A percentile compares a stretch with the other conserved stretches of the same genome.
These are phyloP conservation scores for Tulasnella sp. DNA, from an alignment of 768 basidiomycete genomes.

Conservation along the genomic window DNA sequence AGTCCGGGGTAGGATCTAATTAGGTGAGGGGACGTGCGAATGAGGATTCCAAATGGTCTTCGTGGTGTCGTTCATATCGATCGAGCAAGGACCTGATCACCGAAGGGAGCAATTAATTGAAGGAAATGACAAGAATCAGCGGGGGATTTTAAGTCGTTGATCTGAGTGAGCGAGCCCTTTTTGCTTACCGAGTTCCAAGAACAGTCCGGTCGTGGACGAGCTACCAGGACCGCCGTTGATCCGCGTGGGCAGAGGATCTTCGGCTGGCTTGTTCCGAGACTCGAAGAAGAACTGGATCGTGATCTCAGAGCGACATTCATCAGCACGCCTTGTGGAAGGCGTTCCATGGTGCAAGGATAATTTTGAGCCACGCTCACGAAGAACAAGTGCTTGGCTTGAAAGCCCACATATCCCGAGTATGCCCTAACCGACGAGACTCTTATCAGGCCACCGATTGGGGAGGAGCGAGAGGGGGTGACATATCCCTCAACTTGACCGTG, in stretches of 20 bases:
- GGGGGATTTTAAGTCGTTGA: no score
- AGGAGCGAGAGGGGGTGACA: background rate
- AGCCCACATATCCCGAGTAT: background rate
- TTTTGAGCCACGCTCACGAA: background rate
- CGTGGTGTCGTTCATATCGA: slow-evolving; percentile 28
- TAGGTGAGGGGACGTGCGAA: slow-evolving; percentile 13
- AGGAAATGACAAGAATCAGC: background rate
- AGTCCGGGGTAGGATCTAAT: no score
- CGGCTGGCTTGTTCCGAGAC: slow-evolving; percentile 45
- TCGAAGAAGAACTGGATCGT: slow-evolving; percentile 67
- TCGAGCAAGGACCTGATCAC: slow-evolving; percentile 52
- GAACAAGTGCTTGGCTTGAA: background rate
- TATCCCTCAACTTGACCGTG: background rate
- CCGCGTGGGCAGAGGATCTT: slow-evolving; percentile 18
- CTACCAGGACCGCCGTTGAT: slow-evolving; percentile 35
- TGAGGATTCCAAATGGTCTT: slow-evolving; percentile 27
- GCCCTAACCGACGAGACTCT: background rate
- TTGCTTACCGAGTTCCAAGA: slow-evolving; percentile 51
- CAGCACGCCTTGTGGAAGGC: no score
- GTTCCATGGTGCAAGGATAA: no score
- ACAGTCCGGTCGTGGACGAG: slow-evolving; percentile 46
- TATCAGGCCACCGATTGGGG: background rate
- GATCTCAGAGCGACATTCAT: no score
- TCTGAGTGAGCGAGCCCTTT: no score
- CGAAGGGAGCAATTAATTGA: slow-evolving; percentile 27